Conservation (phyloP, 768 basidiomycete genomes). For the Pleurotus ostreatus region DNA sequence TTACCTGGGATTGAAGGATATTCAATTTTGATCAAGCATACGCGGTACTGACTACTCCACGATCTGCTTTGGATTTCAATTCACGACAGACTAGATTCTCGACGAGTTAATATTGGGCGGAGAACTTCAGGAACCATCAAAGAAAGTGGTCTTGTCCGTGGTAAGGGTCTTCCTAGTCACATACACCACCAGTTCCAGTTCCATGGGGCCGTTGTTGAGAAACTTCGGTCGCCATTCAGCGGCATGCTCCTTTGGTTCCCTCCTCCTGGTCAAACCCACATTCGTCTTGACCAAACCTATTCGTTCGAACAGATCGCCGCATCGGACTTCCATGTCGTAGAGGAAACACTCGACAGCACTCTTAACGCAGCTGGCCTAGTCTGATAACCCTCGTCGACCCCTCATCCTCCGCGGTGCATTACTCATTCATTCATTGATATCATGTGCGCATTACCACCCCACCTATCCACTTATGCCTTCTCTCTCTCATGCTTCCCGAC, state of each 20-base stretch:
- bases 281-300: too few species aligned
- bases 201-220: not conserved
- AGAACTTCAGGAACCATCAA: conserved; percentile 93
- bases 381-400: not conserved
- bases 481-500: too few species aligned
- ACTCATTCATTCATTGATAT: not conserved
- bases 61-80: not conserved
- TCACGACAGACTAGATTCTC: conserved; percentile 50
- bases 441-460: too few species aligned
- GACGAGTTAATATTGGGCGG: conserved; percentile 94
- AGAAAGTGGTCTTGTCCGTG: conserved; percentile 61
- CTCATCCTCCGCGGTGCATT: not conserved
- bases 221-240: not conserved
- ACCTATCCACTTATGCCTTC: too few species aligned
- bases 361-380: conserved; percentile 3
- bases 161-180: conserved; percentile 23
- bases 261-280: too few species aligned
- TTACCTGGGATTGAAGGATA: conserved; percentile 47
- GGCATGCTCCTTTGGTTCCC: conserved; percentile 25
- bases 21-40: conserved; percentile 99
- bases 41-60: conserved; percentile 44
- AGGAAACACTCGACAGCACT: not conserved
- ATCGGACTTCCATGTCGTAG: not conserved
- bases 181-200: not conserved
- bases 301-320: not conserved